phyloP scores from a whole-genome alignment of 805 yeast genomes.

The Limtongozyma cylindracea region DNA sequence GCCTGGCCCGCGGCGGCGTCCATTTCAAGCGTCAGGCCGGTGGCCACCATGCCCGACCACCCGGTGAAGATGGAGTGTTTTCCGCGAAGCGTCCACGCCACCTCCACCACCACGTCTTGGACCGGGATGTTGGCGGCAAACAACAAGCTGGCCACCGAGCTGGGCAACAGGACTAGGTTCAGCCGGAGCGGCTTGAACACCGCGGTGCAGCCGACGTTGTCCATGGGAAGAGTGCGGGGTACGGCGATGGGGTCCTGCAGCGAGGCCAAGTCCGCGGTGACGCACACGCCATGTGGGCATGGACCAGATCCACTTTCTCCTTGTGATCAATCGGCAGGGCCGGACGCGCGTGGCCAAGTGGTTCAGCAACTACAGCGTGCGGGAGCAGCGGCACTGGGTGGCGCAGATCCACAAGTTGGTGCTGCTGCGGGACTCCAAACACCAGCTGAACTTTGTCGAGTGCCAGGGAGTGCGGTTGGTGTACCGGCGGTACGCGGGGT shows the following conservation, averaged over 20 bases:
- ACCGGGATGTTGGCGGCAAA: conserved; percentile 25
- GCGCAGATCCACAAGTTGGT: conserved; percentile 56
- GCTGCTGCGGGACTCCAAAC: conserved; percentile 60
- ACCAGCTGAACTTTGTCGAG: conserved; percentile 65
- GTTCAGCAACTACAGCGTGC: conserved; percentile 15
- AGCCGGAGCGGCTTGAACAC: too few relatives aligned
- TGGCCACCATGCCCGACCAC: conserved; percentile 35
- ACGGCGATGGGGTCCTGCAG: too few relatives aligned
- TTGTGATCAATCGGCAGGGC: conserved; percentile 87
- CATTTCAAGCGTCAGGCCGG: conserved; percentile 18
- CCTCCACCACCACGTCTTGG: conserved; percentile 31
- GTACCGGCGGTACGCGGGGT: conserved; percentile 77
- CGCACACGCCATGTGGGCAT: too few relatives aligned
- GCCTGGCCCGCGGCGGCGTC: conserved; percentile 42
- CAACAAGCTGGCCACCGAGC: conserved; percentile 15
- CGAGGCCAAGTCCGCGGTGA: too few relatives aligned
- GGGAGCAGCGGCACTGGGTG: conserved; percentile 13
- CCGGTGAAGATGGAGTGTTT: conserved; percentile 19
- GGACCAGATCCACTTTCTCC: conserved; percentile 55
- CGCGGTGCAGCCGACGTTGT: too few relatives aligned
- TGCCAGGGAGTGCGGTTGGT: conserved; percentile 34
- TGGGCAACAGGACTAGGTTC: conserved; percentile 31
- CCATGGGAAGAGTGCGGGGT: too few relatives aligned
- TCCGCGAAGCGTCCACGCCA: conserved; percentile 7
- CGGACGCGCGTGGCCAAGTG: conserved; percentile 68